A percentile compares a stretch with the other conserved stretches of the same genome.
These are phyloP conservation scores for Thermothielavioides terrestris DNA, from an alignment of 495 filamentous ascomycete genomes.

Conservation along the genomic window DNA sequence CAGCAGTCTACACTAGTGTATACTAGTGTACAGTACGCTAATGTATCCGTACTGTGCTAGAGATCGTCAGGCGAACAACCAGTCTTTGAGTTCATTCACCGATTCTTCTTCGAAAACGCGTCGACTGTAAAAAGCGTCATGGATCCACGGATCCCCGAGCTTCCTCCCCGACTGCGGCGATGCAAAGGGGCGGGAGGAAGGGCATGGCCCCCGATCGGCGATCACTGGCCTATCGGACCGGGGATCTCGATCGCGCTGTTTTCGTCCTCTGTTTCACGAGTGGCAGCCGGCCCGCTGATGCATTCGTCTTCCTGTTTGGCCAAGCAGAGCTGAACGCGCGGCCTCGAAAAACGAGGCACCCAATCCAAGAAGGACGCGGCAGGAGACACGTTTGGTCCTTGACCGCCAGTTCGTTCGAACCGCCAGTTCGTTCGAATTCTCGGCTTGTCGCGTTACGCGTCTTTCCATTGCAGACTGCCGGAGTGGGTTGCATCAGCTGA, in stretches of 20 bases:
- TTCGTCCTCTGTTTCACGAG: background rate
- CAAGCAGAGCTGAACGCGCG: background rate
- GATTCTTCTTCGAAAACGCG: too few species aligned
- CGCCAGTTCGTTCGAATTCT: too few species aligned
- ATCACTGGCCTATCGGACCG: slow-evolving; percentile 5
- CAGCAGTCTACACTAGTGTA: too few species aligned
- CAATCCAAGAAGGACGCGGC: background rate
- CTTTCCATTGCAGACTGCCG: too few species aligned
- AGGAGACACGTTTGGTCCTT: background rate
- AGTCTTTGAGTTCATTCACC: too few species aligned
- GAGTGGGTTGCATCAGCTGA: too few species aligned
- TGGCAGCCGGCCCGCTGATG: background rate
- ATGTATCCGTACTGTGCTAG: too few species aligned
- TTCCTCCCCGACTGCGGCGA: too few species aligned
- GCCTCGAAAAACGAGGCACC: background rate
- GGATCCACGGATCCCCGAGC: background rate
- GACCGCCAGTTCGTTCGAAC: background rate
- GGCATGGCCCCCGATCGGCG: background rate
- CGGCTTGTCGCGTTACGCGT: too few species aligned
- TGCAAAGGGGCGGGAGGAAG: too few species aligned
- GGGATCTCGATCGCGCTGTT: background rate
- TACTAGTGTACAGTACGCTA: too few species aligned
- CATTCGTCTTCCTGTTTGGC: background rate
- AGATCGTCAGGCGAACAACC: too few species aligned
- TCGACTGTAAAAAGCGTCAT: background rate